Conservation (phyloP, 2,329 filamentous ascomycete species). For the Epichloe sibirici region DNA sequence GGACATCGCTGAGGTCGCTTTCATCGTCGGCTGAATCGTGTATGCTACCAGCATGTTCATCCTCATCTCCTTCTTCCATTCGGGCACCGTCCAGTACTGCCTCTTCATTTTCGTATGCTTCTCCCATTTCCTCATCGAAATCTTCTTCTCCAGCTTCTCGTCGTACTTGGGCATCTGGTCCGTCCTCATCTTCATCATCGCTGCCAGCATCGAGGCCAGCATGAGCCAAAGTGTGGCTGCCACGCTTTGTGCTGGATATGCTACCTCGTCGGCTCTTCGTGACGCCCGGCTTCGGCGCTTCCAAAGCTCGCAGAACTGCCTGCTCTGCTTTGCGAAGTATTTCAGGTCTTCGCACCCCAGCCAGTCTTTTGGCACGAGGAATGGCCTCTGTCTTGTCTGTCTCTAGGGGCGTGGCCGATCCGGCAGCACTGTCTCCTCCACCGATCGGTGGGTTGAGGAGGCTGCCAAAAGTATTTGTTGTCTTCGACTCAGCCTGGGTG, state of each 20-base stretch:
- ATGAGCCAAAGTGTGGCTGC: conserved; percentile 26
- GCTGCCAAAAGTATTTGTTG: conserved; percentile 25
- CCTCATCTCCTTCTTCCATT: conserved; percentile 17
- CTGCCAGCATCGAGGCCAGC: conserved; percentile 25
- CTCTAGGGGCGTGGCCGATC: conserved; percentile 23
- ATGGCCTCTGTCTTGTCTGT: conserved; percentile 29
- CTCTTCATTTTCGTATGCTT: conserved; percentile 19
- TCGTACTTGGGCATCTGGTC: conserved; percentile 26
- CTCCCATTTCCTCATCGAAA: conserved; percentile 32
- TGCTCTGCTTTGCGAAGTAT: conserved; percentile 51
- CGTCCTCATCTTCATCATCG: conserved; percentile 28
- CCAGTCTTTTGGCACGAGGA: conserved; percentile 25
- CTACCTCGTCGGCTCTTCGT: conserved; percentile 39
- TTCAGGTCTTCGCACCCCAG: conserved; percentile 41
- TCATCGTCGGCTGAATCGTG: conserved; percentile 58
- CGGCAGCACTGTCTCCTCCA: conserved; percentile 24
- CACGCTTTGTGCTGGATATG: conserved; percentile 36
- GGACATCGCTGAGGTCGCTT: conserved; percentile 55
- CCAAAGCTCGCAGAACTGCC: conserved; percentile 37
- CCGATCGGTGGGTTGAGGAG: conserved; percentile 31
- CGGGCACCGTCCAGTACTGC: conserved; percentile 18
- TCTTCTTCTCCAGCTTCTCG: conserved; percentile 22
- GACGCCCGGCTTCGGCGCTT: conserved; percentile 31
- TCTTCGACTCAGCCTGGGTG: conserved; percentile 15
- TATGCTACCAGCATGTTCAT: conserved; percentile 36